Evolutionary conservation across 306 rosid genomes (phyloP).

Genomic region (Lablab purpureus): DNA sequence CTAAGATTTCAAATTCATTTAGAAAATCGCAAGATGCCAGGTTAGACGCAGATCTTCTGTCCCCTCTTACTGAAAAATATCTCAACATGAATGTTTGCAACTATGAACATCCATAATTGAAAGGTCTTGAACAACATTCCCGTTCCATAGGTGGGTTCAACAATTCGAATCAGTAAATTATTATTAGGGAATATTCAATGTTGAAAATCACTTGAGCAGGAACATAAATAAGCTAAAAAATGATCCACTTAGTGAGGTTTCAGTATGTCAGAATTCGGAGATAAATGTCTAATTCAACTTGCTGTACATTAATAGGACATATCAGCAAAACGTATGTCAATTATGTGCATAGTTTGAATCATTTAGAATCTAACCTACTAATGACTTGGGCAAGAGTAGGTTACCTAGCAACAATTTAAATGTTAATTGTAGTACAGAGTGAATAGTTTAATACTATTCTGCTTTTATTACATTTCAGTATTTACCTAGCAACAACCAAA

Average conservation of each 20-base stretch:
- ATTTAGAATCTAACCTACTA: background rate
- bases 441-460: background rate
- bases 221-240: background rate
- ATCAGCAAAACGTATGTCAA: background rate
- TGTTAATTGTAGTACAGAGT: background rate
- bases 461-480: background rate
- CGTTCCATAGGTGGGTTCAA: background rate
- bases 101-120: background rate
- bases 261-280: background rate
- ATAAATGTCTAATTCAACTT: slow-evolving; percentile 3
- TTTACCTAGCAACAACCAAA: background rate
- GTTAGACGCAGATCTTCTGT: no score
- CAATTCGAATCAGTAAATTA: background rate
- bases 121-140: background rate
- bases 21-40: background rate
- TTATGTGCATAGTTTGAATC: background rate
- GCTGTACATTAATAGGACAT: background rate
- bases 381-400: background rate
- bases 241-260: background rate
- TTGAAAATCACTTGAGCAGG: background rate
- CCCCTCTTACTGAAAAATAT: background rate
- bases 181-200: background rate
- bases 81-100: background rate
- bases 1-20: background rate
- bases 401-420: background rate